Evolutionary conservation across 768 basidiomycete genomes (phyloP).

Genomic region (Lactarius hatsudake): DNA sequence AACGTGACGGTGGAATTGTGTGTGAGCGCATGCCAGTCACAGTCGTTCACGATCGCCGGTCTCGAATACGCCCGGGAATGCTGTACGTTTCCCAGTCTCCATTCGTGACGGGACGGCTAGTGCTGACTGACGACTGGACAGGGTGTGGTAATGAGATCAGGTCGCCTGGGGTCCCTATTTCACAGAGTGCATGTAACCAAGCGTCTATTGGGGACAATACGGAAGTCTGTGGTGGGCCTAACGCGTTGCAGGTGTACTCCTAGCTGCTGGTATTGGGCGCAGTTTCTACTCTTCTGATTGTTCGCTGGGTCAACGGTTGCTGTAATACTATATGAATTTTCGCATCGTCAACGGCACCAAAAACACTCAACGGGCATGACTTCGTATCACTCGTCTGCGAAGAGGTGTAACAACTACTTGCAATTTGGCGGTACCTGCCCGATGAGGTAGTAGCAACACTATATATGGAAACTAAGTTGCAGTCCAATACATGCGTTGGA

Average conservation of each 20-base stretch:
- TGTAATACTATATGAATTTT: too few species aligned
- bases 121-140: not conserved
- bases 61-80: slow-evolving; percentile 8
- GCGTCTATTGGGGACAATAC: not conserved
- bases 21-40: not conserved
- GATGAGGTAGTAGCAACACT: too few species aligned
- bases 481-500: too few species aligned
- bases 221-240: slow-evolving; percentile 8
- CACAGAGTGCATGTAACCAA: slow-evolving; percentile 3
- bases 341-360: too few species aligned
- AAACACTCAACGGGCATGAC: too few species aligned
- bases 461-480: too few species aligned
- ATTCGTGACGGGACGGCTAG: not conserved
- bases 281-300: too few species aligned
- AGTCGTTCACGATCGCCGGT: slow-evolving; percentile 4
- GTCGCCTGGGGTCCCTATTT: not conserved
- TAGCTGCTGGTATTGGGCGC: too few species aligned
- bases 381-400: too few species aligned
- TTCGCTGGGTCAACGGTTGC: too few species aligned
- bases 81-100: not conserved
- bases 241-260: not conserved
- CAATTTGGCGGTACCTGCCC: too few species aligned
- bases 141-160: slow-evolving; percentile 8
- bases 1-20: slow-evolving; percentile 9
- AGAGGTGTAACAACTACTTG: too few species aligned